Percentiles rank a stretch among this genome's conserved stretches.
Evolutionary conservation across 192 early-diverging fungal species (phyloP).

Genomic region (Podila epigama): DNA sequence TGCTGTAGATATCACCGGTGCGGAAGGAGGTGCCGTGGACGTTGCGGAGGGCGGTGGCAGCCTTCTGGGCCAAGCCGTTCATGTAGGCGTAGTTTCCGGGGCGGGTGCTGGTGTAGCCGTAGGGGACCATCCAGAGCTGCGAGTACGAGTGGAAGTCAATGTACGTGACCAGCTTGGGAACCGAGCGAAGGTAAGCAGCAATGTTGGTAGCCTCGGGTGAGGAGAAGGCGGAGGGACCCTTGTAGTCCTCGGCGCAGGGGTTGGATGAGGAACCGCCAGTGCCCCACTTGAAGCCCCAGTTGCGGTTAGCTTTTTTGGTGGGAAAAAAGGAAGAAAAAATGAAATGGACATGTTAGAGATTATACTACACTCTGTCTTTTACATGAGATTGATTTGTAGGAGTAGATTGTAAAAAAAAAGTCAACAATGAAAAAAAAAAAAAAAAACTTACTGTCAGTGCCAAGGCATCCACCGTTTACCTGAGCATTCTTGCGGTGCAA

Average conservation of each 20-base stretch:
- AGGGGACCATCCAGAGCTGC: conserved; percentile 56
- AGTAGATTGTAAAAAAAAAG: neutral
- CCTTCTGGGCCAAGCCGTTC: conserved; percentile 25
- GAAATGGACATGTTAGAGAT: too few species aligned
- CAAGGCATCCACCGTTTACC: conserved; percentile 50
- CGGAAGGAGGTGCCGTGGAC: conserved; percentile 51
- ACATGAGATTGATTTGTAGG: neutral
- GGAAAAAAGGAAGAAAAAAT: neutral
- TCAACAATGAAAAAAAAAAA: neutral
- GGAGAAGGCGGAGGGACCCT: conserved; percentile 35
- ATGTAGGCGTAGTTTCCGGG: conserved; percentile 33
- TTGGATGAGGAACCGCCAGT: conserved; percentile 53
- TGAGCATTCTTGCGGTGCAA: conserved; percentile 58
- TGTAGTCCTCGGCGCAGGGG: conserved; percentile 60
- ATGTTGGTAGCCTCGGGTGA: conserved; percentile 58
- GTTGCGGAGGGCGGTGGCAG: conserved; percentile 13
- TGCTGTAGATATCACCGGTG: conserved; percentile 54
- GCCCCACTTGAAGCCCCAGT: conserved; percentile 58
- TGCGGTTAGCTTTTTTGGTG: conserved; percentile 54
- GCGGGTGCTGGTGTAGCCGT: conserved; percentile 33
- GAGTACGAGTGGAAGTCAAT: conserved; percentile 64
- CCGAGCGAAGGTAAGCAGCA: conserved; percentile 47
- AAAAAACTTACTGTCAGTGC: conserved; percentile 47
- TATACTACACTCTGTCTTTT: too few species aligned
- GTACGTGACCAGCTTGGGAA: conserved; percentile 51